Evolutionary conservation across 2,329 filamentous ascomycete species (phyloP).

Genomic region (Penicillium sp.): DNA sequence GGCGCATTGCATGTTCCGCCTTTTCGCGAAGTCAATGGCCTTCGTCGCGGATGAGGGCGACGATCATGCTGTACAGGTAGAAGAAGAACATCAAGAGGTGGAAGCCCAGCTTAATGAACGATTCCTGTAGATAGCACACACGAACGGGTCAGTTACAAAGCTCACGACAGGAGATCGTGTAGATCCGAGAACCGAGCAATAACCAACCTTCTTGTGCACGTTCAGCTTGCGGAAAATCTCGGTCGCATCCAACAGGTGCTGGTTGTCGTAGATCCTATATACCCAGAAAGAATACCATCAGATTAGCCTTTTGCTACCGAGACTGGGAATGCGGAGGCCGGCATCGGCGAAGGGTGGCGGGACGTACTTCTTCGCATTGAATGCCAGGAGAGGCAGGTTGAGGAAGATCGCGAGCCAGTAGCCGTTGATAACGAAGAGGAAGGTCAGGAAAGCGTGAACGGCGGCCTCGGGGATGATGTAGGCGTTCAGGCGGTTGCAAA

Average conservation of each 20-base stretch:
- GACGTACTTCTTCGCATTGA: conserved; percentile 97
- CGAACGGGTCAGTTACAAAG: conserved; percentile 18
- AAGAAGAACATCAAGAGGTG: conserved; percentile 99
- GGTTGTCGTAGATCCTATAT: conserved; percentile 92
- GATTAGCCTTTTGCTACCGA: conserved; percentile 29
- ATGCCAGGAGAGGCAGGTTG: conserved; percentile 88
- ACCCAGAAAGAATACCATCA: conserved; percentile 19
- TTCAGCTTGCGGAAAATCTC: conserved; percentile 99
- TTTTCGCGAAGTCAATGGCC: conserved; percentile 67
- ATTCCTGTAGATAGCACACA: conserved; percentile 72
- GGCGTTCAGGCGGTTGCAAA: conserved; percentile 99
- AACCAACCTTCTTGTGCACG: conserved; percentile 89
- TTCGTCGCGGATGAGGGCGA: conserved; percentile 95
- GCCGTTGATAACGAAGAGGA: conserved; percentile 96
- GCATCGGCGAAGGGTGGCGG: not conserved
- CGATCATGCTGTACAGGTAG: conserved; percentile 99
- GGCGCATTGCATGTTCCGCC: conserved; percentile 49
- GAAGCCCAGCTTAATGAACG: conserved; percentile 98
- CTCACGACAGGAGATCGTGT: not conserved
- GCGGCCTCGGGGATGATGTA: conserved; percentile 99
- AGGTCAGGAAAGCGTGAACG: conserved; percentile 93
- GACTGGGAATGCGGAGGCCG: conserved; percentile 4
- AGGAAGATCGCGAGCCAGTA: conserved; percentile 95
- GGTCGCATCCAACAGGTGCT: conserved; percentile 93
- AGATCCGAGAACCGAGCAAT: conserved; percentile 4